phyloP scores from a whole-genome alignment of 495 filamentous ascomycete genomes.

The Penicillium antarcticum region DNA sequence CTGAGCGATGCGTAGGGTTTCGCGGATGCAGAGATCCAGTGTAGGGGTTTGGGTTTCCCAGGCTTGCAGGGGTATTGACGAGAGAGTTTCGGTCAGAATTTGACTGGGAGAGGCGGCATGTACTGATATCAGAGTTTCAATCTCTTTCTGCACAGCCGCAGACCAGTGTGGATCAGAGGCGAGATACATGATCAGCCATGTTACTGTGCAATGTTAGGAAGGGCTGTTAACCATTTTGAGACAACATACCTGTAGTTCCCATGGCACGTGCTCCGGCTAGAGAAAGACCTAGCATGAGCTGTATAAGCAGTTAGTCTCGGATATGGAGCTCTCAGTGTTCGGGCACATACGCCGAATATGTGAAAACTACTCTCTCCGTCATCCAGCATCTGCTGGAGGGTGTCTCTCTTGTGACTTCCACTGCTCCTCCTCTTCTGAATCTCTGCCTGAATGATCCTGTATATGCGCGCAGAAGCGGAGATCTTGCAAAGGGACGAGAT shows the following conservation, averaged over 20 bases:
- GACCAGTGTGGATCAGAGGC: conserved; percentile 2
- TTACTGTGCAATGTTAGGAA: background rate
- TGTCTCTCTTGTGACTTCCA: background rate
- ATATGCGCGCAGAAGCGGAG: background rate
- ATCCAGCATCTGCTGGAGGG: conserved; percentile 5
- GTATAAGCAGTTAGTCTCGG: background rate
- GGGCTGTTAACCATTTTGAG: background rate
- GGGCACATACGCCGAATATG: background rate
- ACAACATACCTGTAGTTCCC: conserved; percentile 3
- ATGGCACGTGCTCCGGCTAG: conserved; percentile 8
- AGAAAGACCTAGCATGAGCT: conserved; percentile 7
- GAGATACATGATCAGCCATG: conserved; percentile 9
- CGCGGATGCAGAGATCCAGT: conserved; percentile 8
- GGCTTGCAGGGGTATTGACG: background rate
- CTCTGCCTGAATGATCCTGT: background rate
- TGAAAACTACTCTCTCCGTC: conserved; percentile 3
- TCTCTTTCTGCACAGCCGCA: background rate
- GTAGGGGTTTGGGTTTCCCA: conserved; percentile 7
- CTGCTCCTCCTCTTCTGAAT: background rate
- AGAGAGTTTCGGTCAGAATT: conserved; percentile 1
- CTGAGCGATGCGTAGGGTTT: conserved; percentile 6
- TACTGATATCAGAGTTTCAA: background rate
- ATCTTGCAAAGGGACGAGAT: background rate
- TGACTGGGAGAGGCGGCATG: background rate
- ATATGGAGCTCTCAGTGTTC: background rate